phyloP scores from a whole-genome alignment of 352 stramenopile genomes.

The Pythium phragmiticola region DNA sequence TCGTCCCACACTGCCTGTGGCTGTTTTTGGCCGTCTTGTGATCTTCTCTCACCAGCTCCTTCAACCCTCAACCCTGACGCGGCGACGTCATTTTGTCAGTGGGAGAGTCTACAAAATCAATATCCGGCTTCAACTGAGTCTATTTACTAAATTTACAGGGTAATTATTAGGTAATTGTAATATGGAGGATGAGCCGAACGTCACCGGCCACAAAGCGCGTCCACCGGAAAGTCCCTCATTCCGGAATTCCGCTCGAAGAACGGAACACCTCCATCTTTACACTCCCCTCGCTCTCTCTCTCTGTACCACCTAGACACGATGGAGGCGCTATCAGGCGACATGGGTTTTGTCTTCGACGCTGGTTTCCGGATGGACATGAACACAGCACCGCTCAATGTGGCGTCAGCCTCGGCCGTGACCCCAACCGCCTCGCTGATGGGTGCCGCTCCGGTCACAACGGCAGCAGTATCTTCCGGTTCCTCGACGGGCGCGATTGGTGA shows the following conservation, averaged over 20 bases:
- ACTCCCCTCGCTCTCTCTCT: neutral
- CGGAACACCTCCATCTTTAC: constrained; percentile 7
- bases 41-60: constrained; percentile 24
- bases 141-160: neutral
- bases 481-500: constrained; percentile 20
- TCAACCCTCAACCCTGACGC: constrained; percentile 35
- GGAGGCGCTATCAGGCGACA: constrained; percentile 23
- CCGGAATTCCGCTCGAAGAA: constrained; percentile 24
- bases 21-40: constrained; percentile 17
- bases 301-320: constrained; percentile 3
- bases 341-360: constrained; percentile 21
- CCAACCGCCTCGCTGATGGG: constrained; percentile 8
- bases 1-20: neutral
- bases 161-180: neutral
- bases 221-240: constrained; percentile 25
- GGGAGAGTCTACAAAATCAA: constrained; percentile 12
- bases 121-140: neutral
- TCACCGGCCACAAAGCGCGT: neutral
- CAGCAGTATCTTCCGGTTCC: neutral
- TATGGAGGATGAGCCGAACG: neutral
- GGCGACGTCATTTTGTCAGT: constrained; percentile 32
- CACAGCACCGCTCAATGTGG: constrained; percentile 1
- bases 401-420: neutral
- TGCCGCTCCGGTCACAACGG: neutral
- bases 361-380: constrained; percentile 21